Conservation (phyloP, 1,284 basidiomycete species). For the Dichomitus squalens region DNA sequence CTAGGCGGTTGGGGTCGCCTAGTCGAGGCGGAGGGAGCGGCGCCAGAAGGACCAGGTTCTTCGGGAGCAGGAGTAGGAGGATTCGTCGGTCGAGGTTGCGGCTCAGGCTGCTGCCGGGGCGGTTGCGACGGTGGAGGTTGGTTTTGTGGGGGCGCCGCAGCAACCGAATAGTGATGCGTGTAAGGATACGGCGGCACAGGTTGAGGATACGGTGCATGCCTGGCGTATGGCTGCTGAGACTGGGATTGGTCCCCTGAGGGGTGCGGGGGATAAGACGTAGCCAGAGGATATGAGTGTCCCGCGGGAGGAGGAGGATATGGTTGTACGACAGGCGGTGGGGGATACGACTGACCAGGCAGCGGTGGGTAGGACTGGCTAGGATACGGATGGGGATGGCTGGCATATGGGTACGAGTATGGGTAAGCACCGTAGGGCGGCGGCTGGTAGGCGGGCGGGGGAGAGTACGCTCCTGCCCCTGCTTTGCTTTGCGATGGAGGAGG, state of each 20-base stretch:
- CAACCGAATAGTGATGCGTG: not conserved
- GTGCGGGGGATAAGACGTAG: not conserved
- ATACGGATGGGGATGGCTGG: constrained; percentile 20
- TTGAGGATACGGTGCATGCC: constrained; percentile 1
- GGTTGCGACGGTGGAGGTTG: not conserved
- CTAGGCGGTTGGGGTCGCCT: not conserved
- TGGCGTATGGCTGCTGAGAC: not conserved
- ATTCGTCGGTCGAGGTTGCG: not conserved
- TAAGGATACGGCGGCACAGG: constrained; percentile 6
- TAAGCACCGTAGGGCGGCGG: constrained; percentile 24
- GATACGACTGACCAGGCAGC: constrained; percentile 15
- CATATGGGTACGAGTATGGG: constrained; percentile 24
- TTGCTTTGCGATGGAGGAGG: constrained; percentile 1
- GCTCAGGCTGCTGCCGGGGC: not conserved
- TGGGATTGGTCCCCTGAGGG: not conserved
- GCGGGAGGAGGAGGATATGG: constrained; percentile 8
- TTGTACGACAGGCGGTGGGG: constrained; percentile 12
- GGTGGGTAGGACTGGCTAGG: constrained; percentile 15
- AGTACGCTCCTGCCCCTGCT: constrained; percentile 6
- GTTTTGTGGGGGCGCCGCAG: constrained; percentile 4
- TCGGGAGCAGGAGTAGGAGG: not conserved
- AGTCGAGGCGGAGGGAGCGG: not conserved
- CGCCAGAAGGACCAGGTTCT: not conserved
- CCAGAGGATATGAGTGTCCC: not conserved
- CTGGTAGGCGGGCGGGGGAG: constrained; percentile 24